Evolutionary conservation across 1,284 basidiomycete species (phyloP).

Genomic region (Ganoderma sinense): DNA sequence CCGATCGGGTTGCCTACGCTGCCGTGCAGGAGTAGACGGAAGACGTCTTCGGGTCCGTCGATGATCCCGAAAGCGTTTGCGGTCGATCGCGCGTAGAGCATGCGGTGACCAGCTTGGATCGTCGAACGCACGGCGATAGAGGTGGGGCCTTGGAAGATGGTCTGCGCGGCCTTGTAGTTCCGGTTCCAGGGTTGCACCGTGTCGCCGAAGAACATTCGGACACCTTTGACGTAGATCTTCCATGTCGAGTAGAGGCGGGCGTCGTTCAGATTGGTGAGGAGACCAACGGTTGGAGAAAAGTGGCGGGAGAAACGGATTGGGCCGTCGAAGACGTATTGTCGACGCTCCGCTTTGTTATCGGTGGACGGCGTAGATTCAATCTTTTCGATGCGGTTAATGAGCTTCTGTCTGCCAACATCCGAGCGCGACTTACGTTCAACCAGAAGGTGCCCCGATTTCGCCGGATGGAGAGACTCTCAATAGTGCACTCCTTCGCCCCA

Average conservation of each 20-base stretch:
- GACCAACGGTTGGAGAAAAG: constrained; percentile 71
- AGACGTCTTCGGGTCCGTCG: constrained; percentile 52
- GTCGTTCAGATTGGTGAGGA: constrained; percentile 64
- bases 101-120: constrained; percentile 73
- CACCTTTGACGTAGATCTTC: constrained; percentile 74
- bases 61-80: constrained; percentile 70
- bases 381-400: constrained; percentile 35
- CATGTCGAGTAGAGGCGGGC: constrained; percentile 80
- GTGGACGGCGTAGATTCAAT: constrained; percentile 50
- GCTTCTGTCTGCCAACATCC: not conserved
- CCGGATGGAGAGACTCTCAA: constrained; percentile 58
- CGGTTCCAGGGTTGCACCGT: constrained; percentile 71
- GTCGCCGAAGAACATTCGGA: constrained; percentile 66
- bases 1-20: constrained; percentile 27
- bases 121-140: constrained; percentile 68
- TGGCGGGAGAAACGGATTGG: constrained; percentile 76
- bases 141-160: constrained; percentile 70
- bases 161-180: constrained; percentile 71
- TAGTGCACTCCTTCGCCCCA: constrained; percentile 68
- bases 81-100: constrained; percentile 77
- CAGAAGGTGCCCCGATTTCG: constrained; percentile 67
- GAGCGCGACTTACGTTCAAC: constrained; percentile 58
- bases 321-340: constrained; percentile 74
- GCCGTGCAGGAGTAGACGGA: constrained; percentile 58
- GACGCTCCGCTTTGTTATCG: constrained; percentile 43